These are phyloP conservation scores for Hypoxylon sp. DNA, from an alignment of 2,329 filamentous ascomycete genomes.

Conservation along the genomic window DNA sequence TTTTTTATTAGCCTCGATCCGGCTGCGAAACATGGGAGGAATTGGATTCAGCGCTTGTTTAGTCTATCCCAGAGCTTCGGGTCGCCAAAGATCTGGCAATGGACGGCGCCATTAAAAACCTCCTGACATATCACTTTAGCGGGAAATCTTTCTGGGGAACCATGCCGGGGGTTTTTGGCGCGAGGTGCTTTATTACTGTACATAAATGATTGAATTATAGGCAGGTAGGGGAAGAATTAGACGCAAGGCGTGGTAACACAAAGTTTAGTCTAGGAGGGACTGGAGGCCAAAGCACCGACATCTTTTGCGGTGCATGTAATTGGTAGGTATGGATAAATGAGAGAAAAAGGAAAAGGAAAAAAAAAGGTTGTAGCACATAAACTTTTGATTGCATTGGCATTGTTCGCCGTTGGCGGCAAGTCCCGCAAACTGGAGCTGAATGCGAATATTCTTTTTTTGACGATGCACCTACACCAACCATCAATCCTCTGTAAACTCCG, in stretches of 20 bases:
- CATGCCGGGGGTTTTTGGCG: conserved; percentile 31
- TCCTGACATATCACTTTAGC: conserved; percentile 49
- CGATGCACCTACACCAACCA: conserved; percentile 11
- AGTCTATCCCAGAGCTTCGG: conserved; percentile 47
- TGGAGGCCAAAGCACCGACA: not conserved
- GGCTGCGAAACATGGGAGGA: conserved; percentile 41
- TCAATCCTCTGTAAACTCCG: conserved; percentile 31
- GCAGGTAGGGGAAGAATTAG: conserved; percentile 8
- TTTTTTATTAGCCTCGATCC: conserved; percentile 39
- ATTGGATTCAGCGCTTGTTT: conserved; percentile 48
- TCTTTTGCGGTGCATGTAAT: too few species aligned
- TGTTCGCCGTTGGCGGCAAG: conserved; percentile 27
- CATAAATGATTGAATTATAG: conserved; percentile 30
- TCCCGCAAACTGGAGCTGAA: conserved; percentile 14
- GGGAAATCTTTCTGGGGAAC: conserved; percentile 50
- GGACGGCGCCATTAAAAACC: conserved; percentile 45
- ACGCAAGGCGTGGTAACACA: conserved; percentile 29
- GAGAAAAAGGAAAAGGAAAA: not conserved
- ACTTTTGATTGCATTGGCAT: conserved; percentile 1
- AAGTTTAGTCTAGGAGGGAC: conserved; percentile 10
- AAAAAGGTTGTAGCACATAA: not conserved
- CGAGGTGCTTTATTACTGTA: conserved; percentile 22
- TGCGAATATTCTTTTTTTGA: conserved; percentile 5
- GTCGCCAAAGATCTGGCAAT: conserved; percentile 45
- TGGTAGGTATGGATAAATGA: too few species aligned